Conservation (phyloP, 495 filamentous ascomycete species). For the Neurospora sp. region DNA sequence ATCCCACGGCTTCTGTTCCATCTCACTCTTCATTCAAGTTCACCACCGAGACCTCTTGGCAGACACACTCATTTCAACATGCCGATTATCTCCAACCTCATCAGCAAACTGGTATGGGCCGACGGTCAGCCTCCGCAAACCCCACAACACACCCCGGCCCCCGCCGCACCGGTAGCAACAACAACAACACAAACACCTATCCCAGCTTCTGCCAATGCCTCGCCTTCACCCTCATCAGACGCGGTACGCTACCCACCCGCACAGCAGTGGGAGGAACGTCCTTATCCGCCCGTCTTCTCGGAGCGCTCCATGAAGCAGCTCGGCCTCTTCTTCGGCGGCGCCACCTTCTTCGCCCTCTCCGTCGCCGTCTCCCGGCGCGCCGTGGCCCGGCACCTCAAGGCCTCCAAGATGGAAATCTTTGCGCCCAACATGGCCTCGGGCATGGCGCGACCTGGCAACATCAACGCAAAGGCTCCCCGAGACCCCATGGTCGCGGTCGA, state of each 20-base stretch:
- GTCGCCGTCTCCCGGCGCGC: constrained; percentile 61
- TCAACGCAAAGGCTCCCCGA: background rate
- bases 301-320: constrained; percentile 15
- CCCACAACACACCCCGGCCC: background rate
- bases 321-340: constrained; percentile 43
- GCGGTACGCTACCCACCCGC: background rate
- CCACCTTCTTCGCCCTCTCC: constrained; percentile 61
- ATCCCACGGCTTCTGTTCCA: background rate
- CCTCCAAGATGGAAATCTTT: constrained; percentile 55
- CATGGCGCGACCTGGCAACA: constrained; percentile 7
- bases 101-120: constrained; percentile 1
- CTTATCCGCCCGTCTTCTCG: constrained; percentile 8
- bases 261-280: background rate
- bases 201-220: background rate
- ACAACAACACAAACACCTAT: background rate
- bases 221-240: background rate
- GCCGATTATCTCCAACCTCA: constrained; percentile 4
- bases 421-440: constrained; percentile 37
- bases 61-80: constrained; percentile 1
- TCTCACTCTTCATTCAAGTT: background rate
- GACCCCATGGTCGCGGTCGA: constrained; percentile 60
- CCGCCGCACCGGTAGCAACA: background rate
- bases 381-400: constrained; percentile 41
- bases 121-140: background rate
- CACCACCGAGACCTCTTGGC: background rate